phyloP scores from a whole-genome alignment of 2,329 filamentous ascomycete species.

The Hypomyces rosellus region DNA sequence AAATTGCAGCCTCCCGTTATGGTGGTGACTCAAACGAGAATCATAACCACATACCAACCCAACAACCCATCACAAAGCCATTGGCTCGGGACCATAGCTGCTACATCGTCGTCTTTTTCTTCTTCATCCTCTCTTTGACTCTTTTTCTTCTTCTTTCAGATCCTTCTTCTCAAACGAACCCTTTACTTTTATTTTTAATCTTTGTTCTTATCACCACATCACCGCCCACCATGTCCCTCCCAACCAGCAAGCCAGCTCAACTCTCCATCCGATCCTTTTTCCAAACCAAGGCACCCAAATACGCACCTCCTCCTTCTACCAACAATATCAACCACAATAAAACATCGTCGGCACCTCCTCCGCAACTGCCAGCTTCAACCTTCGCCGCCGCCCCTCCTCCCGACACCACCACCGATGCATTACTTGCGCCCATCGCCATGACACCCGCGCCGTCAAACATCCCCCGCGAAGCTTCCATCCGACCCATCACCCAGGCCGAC shows the following conservation, averaged over 20 bases:
- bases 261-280: conserved; percentile 60
- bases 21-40: too few relatives aligned
- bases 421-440: conserved; percentile 16
- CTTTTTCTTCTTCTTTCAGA: neutral
- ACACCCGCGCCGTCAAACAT: conserved; percentile 27
- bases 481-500: conserved; percentile 43
- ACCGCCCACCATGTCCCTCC: conserved; percentile 33
- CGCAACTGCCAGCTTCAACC: conserved; percentile 20
- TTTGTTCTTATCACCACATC: neutral
- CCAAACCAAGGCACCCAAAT: conserved; percentile 37
- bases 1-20: too few relatives aligned
- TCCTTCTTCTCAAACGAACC: neutral
- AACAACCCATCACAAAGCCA: neutral
- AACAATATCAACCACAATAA: conserved; percentile 20
- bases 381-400: conserved; percentile 19
- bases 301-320: conserved; percentile 29
- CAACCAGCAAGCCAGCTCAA: conserved; percentile 36
- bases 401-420: conserved; percentile 9
- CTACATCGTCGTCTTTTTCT: neutral
- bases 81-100: too few relatives aligned
- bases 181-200: neutral
- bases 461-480: conserved; percentile 46
- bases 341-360: conserved; percentile 19
- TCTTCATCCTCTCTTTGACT: neutral
- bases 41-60: neutral